Conservation (phyloP, 176 grass and related monocot species). For the Eremochloa ophiuroides region DNA sequence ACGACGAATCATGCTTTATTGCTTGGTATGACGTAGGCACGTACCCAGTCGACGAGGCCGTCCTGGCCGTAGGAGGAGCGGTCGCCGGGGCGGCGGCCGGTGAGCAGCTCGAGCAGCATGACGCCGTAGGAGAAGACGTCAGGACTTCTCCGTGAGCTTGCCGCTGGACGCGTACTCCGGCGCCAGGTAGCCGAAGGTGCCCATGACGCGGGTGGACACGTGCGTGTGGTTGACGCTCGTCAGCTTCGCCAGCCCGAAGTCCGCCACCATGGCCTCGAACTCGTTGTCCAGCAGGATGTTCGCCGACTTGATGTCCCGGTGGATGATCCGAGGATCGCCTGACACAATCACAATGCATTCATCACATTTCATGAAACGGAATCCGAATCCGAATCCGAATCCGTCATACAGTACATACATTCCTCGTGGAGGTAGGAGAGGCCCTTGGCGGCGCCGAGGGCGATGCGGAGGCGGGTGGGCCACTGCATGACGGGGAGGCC, state of each 20-base stretch:
- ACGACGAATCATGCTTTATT: no score
- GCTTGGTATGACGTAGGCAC: no score
- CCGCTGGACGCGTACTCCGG: constrained; percentile 59
- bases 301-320: constrained; percentile 81
- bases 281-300: constrained; percentile 65
- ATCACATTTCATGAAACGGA: no score
- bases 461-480: constrained; percentile 43
- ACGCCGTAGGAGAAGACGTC: constrained; percentile 59
- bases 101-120: constrained; percentile 56
- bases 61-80: constrained; percentile 40
- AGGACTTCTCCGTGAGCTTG: constrained; percentile 55
- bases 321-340: constrained; percentile 65
- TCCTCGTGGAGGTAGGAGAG: constrained; percentile 64
- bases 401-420: constrained; percentile 32
- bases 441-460: constrained; percentile 48
- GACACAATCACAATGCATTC: no score
- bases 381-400: no score
- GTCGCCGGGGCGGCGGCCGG: constrained; percentile 41
- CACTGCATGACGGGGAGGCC: constrained; percentile 43
- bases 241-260: constrained; percentile 56
- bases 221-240: constrained; percentile 40
- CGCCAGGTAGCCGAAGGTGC: constrained; percentile 59
- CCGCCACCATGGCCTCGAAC: constrained; percentile 53
- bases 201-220: constrained; percentile 56
- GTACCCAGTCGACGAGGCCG: constrained; percentile 56